Evolutionary conservation across 106 monocot genomes (phyloP).

Genomic region (Dioscorea alata): DNA sequence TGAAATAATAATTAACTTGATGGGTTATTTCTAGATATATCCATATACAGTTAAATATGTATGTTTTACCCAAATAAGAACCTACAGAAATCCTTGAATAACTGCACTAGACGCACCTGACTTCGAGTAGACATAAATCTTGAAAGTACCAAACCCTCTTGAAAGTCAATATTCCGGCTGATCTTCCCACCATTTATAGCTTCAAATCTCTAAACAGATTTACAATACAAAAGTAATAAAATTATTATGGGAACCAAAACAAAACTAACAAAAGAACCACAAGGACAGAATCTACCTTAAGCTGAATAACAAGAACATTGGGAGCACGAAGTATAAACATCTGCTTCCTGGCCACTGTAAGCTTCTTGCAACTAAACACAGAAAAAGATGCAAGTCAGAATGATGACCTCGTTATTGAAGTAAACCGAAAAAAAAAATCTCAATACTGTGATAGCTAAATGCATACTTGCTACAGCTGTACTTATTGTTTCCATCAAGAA

Average conservation of each 20-base stretch:
- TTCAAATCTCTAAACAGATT: conserved; percentile 70
- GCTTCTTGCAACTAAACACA: conserved; percentile 76
- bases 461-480: conserved; percentile 78
- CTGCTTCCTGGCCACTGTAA: conserved; percentile 80
- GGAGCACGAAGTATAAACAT: conserved; percentile 78
- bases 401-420: neutral
- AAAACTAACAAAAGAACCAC: conserved; percentile 5
- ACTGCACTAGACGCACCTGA: conserved; percentile 34
- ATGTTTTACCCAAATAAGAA: too few species aligned
- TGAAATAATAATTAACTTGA: too few species aligned
- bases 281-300: conserved; percentile 51
- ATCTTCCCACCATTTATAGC: conserved; percentile 84
- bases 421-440: neutral
- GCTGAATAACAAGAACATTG: conserved; percentile 94
- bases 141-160: conserved; percentile 65
- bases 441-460: neutral
- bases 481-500: conserved; percentile 82
- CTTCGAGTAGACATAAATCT: conserved; percentile 65
- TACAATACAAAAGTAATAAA: neutral
- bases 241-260: neutral
- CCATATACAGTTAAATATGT: too few species aligned
- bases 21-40: too few species aligned
- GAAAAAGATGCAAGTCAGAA: neutral
- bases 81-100: neutral
- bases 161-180: conserved; percentile 76